A percentile compares a stretch with the other conserved stretches of the same genome.
These are phyloP conservation scores for Ophiosphaerella korrae DNA, from an alignment of 2,329 filamentous ascomycete genomes.

Conservation along the genomic window DNA sequence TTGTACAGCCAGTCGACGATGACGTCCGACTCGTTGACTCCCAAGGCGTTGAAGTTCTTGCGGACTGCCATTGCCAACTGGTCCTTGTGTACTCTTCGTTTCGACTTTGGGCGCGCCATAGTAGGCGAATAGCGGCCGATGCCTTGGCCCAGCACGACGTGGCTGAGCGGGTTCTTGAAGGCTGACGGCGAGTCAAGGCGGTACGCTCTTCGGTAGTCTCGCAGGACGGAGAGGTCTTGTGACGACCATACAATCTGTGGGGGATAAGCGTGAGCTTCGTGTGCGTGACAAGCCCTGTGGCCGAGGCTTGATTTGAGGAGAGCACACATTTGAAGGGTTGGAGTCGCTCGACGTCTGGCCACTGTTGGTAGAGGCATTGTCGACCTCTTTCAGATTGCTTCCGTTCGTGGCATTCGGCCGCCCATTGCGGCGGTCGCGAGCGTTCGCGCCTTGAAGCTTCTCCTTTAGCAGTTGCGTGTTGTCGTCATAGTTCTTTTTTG, in stretches of 20 bases:
- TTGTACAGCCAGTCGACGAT: constrained; percentile 81
- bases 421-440: constrained; percentile 47
- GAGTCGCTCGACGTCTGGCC: constrained; percentile 39
- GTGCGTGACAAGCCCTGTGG: not conserved
- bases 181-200: constrained; percentile 72
- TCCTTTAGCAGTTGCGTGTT: constrained; percentile 49
- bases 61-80: constrained; percentile 73
- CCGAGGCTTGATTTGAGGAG: not conserved
- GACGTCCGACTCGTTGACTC: constrained; percentile 80
- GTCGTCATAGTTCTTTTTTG: constrained; percentile 48
- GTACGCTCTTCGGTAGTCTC: constrained; percentile 77
- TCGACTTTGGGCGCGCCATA: constrained; percentile 69
- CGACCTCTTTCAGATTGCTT: constrained; percentile 46
- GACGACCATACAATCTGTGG: constrained; percentile 67
- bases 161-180: constrained; percentile 61
- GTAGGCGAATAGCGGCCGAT: constrained; percentile 77
- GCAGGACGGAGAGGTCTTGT: constrained; percentile 70
- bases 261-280: constrained; percentile 18
- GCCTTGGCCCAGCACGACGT: constrained; percentile 59
- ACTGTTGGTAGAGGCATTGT: constrained; percentile 44
- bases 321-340: constrained; percentile 41
- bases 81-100: constrained; percentile 72
- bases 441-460: constrained; percentile 47
- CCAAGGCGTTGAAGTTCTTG: constrained; percentile 82
- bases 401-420: constrained; percentile 32